Evolutionary conservation across 495 filamentous ascomycete genomes (phyloP), one percentile per base, ranked within the genome.

Genomic region (Bryoglossum gracile): DNA sequence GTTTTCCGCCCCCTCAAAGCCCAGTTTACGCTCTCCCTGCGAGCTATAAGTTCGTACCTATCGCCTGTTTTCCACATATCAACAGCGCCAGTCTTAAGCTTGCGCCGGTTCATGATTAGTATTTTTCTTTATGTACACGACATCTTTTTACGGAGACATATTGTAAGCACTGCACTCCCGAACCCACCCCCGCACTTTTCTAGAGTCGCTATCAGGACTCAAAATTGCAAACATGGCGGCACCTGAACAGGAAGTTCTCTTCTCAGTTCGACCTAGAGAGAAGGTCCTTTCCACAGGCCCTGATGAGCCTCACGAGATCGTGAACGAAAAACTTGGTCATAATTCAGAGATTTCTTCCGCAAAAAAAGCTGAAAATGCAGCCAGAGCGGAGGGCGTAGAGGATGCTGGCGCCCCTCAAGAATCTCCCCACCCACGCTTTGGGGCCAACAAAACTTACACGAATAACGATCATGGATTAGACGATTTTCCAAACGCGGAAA

Each of bases 321-420:
- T 32, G 3, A 25, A 38, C 18, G 33, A 48, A 26, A 48, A 39
- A 4, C n/a, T 3, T 26, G 24, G 18, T 26, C 24, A 46, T 38
- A 32, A 25, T 17, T 53, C 50, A 2, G 50, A 53, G 17, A 36
- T 37, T n/a, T 53, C 50, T 35, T 53, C 50, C 13, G 26, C 43
- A 11, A 53, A 43, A 10, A 33, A 42, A 16, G 50, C 50, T 18
- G 50, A 53, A 2, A 8, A 42, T 13, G 28, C 37, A 8, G 23
- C 43, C 21, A 8, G 19, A n/a, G 21, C 37, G 11, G 13, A 19
- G 19, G 11, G 39, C 21, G 28, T n/a, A 9, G 48, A 37, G 23
- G 39, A 43, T 50, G 26, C 22, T 25, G 47, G 25, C 28, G 13
- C 37, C 6, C 34, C 18, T 16, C 26, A 30, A 30, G 24, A 19